phyloP scores from a whole-genome alignment of 305 asterid species.

The Fraxinus ornus region DNA sequence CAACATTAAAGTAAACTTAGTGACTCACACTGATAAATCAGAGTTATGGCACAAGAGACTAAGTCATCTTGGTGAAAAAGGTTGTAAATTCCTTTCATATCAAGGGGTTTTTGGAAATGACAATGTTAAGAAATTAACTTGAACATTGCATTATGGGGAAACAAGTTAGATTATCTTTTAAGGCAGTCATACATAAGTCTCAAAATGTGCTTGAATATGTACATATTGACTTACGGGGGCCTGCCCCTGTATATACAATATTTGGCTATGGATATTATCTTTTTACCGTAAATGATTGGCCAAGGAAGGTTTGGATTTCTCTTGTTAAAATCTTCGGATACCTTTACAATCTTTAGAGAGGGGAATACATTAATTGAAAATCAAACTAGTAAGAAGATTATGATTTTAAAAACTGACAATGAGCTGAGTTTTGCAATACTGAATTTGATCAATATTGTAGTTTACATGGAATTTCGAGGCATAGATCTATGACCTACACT shows the following conservation, averaged over 20 bases:
- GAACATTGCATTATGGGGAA: background rate
- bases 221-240: background rate
- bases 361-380: background rate
- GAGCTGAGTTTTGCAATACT: background rate
- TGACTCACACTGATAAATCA: background rate
- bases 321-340: background rate
- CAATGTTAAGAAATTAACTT: background rate
- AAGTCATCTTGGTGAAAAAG: background rate
- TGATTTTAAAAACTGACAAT: background rate
- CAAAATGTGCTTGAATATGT: no score
- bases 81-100: background rate
- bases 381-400: background rate
- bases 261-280: background rate
- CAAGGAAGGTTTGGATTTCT: no score
- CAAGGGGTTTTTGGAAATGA: background rate
- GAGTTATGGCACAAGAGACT: background rate
- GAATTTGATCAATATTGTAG: background rate
- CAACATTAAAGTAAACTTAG: background rate
- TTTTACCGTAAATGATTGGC: background rate
- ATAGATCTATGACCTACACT: background rate
- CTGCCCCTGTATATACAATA: background rate
- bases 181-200: background rate
- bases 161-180: background rate
- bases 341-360: background rate
- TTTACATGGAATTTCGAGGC: background rate